These are phyloP conservation scores for Phytopythium helicoides DNA, from an alignment of 352 stramenopile genomes.

Conservation along the genomic window DNA sequence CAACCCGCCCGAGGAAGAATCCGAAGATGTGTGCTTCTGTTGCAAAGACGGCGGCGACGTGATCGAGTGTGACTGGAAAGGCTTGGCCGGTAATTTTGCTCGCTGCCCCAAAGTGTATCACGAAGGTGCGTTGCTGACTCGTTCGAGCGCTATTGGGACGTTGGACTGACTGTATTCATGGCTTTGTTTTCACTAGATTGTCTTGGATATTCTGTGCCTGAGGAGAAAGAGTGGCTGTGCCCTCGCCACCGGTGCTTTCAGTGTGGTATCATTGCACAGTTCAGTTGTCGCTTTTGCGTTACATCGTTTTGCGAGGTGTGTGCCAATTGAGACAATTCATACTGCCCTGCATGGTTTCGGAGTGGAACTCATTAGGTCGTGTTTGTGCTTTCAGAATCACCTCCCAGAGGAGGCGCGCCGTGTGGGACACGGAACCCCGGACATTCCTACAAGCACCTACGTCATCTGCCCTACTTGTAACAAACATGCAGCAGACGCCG, in stretches of 20 bases:
- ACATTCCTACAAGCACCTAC: slow-evolving; percentile 57
- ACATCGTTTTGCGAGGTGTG: slow-evolving; percentile 65
- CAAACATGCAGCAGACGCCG: slow-evolving; percentile 24
- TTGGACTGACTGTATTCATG: neutral
- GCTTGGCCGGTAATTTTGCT: slow-evolving; percentile 25
- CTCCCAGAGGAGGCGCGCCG: slow-evolving; percentile 36
- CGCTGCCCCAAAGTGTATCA: slow-evolving; percentile 83
- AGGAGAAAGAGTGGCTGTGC: slow-evolving; percentile 60
- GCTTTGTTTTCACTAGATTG: slow-evolving; percentile 36
- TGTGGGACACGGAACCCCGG: slow-evolving; percentile 42
- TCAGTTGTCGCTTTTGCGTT: slow-evolving; percentile 69
- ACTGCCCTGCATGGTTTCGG: neutral
- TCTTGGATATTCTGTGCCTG: slow-evolving; percentile 55
- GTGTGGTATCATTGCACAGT: slow-evolving; percentile 55
- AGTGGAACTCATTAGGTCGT: neutral
- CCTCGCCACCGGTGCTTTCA: slow-evolving; percentile 65
- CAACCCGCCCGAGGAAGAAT: slow-evolving; percentile 26
- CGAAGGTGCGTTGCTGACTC: slow-evolving; percentile 42
- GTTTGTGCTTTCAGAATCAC: slow-evolving; percentile 30
- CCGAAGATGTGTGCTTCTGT: slow-evolving; percentile 83
- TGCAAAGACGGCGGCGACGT: slow-evolving; percentile 82
- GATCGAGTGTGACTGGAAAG: slow-evolving; percentile 77
- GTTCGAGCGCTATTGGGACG: too few species aligned
- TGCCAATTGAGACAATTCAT: neutral
- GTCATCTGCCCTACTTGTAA: slow-evolving; percentile 56